phyloP scores from a whole-genome alignment of 305 asterid species.

The Solanum chacoense region DNA sequence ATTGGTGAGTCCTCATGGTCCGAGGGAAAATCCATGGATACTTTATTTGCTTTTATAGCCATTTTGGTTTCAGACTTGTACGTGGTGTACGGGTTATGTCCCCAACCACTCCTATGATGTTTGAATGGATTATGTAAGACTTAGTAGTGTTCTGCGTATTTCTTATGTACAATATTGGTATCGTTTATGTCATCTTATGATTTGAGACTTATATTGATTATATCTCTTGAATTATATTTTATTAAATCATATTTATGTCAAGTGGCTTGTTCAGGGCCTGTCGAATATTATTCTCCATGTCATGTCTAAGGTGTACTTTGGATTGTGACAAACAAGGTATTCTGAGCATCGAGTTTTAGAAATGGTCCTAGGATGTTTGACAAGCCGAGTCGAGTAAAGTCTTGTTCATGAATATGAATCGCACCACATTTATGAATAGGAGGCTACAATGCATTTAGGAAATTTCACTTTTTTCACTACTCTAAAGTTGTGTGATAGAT shows the following conservation, averaged over 20 bases:
- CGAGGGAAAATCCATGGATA: not conserved
- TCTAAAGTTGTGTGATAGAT: not conserved
- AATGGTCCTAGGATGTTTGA: not conserved
- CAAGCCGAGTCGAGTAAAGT: not conserved
- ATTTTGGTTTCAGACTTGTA: not conserved
- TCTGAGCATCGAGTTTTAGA: not conserved
- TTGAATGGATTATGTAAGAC: not conserved
- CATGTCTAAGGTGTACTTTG: not conserved
- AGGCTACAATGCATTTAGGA: not conserved
- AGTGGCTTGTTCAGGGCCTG: not conserved
- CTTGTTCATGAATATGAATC: not conserved
- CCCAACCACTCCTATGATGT: not conserved
- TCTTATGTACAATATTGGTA: not conserved
- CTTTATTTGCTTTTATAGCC: not conserved
- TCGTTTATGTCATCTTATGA: not conserved
- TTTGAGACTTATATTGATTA: not conserved
- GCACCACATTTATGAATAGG: not conserved
- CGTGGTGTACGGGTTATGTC: not conserved
- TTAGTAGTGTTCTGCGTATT: too few relatives aligned
- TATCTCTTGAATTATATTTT: not conserved
- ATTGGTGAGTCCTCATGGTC: not conserved
- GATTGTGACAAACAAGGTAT: not conserved
- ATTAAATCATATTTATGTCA: not conserved
- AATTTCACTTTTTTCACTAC: not conserved
- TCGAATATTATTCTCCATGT: not conserved